Evolutionary conservation across 2,329 filamentous ascomycete species (phyloP).

Genomic region (Nemania diffusa): DNA sequence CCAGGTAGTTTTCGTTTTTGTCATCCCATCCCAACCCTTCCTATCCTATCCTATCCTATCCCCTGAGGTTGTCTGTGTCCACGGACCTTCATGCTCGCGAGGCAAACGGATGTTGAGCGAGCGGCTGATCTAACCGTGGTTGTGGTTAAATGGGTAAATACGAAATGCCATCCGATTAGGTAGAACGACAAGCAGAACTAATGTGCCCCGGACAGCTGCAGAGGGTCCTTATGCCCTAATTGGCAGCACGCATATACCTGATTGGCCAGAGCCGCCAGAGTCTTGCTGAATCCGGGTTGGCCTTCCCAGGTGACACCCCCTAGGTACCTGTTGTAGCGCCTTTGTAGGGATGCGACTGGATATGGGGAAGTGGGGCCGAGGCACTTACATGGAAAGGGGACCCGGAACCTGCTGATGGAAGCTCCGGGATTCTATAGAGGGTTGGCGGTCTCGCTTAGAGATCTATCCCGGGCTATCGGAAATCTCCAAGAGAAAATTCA

Average conservation of each 20-base stretch:
- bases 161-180: constrained; percentile 22
- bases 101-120: constrained; percentile 19
- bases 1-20: neutral
- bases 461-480: constrained; percentile 22
- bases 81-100: constrained; percentile 21
- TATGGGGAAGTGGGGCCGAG: constrained; percentile 25
- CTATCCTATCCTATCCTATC: neutral
- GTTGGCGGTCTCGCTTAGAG: neutral
- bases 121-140: constrained; percentile 26
- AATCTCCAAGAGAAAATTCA: constrained; percentile 5
- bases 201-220: constrained; percentile 6
- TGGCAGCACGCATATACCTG: constrained; percentile 1
- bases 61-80: constrained; percentile 1
- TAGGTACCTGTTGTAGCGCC: no score
- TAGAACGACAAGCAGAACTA: constrained; percentile 18
- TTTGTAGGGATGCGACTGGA: neutral
- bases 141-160: constrained; percentile 36
- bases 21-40: no score
- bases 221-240: constrained; percentile 12
- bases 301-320: neutral
- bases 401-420: constrained; percentile 18
- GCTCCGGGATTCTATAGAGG: constrained; percentile 19
- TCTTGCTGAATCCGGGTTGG: constrained; percentile 18
- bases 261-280: constrained; percentile 25
- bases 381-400: constrained; percentile 6